Evolutionary conservation across 768 basidiomycete genomes (phyloP).

Genomic region (Mycena albidolilacea): DNA sequence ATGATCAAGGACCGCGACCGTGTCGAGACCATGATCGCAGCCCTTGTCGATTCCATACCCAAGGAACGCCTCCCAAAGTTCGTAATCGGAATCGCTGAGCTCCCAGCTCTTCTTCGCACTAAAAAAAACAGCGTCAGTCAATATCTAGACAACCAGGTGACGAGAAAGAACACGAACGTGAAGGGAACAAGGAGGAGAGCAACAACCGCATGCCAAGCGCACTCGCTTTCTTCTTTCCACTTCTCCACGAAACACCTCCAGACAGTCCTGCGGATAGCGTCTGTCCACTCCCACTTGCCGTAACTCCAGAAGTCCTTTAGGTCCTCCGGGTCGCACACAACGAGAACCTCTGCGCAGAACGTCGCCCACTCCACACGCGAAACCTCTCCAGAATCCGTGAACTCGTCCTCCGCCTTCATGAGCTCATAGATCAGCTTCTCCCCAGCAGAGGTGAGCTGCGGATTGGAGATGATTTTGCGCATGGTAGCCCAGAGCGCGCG

Average conservation of each 20-base stretch:
- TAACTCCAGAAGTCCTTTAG: slow-evolving; percentile 70
- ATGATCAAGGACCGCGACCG: slow-evolving; percentile 66
- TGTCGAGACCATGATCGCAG: slow-evolving; percentile 72
- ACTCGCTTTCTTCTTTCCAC: slow-evolving; percentile 65
- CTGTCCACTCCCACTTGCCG: slow-evolving; percentile 52
- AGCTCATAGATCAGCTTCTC: slow-evolving; percentile 65
- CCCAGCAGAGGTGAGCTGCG: slow-evolving; percentile 59
- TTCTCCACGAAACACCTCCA: slow-evolving; percentile 72
- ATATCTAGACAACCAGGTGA: slow-evolving; percentile 27
- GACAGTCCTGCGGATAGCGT: slow-evolving; percentile 60
- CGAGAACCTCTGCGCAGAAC: slow-evolving; percentile 70
- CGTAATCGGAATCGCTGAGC: slow-evolving; percentile 66
- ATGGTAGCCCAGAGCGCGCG: slow-evolving; percentile 71
- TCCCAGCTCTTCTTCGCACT: slow-evolving; percentile 63
- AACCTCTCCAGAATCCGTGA: slow-evolving; percentile 59
- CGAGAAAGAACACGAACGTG: slow-evolving; percentile 57
- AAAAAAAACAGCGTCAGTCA: slow-evolving; percentile 34
- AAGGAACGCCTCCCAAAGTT: slow-evolving; percentile 73
- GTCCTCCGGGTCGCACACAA: slow-evolving; percentile 62
- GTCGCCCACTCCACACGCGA: slow-evolving; percentile 71
- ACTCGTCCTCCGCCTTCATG: slow-evolving; percentile 60
- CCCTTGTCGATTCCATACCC: slow-evolving; percentile 67
- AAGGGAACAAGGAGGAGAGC: slow-evolving; percentile 76
- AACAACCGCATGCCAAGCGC: slow-evolving; percentile 69
- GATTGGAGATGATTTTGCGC: slow-evolving; percentile 57